Evolutionary conservation across 2,329 filamentous ascomycete genomes (phyloP).

Genomic region (Chrysoporthe deuterocubensis): DNA sequence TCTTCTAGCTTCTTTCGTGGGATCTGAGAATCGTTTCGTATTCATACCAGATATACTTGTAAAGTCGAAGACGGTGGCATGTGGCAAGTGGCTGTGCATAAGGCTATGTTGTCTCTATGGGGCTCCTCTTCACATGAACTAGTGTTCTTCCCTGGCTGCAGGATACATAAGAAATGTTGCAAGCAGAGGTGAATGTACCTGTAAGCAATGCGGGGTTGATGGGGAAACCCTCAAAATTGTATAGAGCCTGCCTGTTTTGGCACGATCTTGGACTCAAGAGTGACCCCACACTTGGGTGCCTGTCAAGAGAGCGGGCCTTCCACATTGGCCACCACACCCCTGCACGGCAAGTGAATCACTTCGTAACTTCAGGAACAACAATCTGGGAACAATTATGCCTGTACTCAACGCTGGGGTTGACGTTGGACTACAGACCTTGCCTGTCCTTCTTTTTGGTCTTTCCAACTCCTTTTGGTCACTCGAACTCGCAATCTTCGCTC

Average conservation of each 20-base stretch:
- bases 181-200: not conserved
- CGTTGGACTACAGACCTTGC: not conserved
- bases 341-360: not conserved
- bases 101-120: not conserved
- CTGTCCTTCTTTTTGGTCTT: not conserved
- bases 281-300: not conserved
- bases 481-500: not conserved
- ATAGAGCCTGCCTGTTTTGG: not conserved
- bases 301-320: not conserved
- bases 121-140: not conserved
- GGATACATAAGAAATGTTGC: not conserved
- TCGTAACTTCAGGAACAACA: not conserved
- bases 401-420: not conserved
- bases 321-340: not conserved
- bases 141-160: not conserved
- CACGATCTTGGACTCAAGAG: not conserved
- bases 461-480: not conserved
- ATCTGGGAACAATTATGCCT: not conserved
- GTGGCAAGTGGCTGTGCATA: not conserved
- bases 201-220: too few species aligned
- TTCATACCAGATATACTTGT: not conserved
- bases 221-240: too few species aligned
- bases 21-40: not conserved
- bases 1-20: not conserved
- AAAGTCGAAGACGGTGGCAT: not conserved